phyloP scores from a whole-genome alignment of 306 rosid genomes.

The Castanea sativa region DNA sequence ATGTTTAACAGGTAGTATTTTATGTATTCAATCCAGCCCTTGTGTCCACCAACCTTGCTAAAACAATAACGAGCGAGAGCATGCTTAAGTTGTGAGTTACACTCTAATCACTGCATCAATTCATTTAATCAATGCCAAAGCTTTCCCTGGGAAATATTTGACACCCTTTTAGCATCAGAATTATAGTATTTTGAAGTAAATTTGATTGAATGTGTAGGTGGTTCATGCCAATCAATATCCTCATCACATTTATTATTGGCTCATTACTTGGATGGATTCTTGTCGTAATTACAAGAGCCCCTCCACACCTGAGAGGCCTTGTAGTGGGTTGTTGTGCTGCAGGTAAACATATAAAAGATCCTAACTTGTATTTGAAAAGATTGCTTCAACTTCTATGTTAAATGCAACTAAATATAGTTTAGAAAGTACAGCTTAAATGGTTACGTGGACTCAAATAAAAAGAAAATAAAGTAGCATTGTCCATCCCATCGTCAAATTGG shows the following conservation, averaged over 20 bases:
- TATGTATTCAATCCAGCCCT: constrained; percentile 56
- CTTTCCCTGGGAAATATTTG: neutral
- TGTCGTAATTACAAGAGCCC: constrained; percentile 42
- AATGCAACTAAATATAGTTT: neutral
- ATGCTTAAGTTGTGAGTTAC: constrained; percentile 44
- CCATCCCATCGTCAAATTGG: neutral
- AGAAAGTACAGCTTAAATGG: no score
- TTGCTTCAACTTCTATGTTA: neutral
- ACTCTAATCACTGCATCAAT: neutral
- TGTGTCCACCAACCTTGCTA: constrained; percentile 37
- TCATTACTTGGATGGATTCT: constrained; percentile 50
- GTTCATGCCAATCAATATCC: constrained; percentile 56
- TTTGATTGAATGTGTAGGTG: constrained; percentile 29
- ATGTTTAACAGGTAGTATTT: constrained; percentile 39
- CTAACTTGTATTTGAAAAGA: neutral
- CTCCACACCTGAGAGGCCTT: constrained; percentile 50
- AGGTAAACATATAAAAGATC: constrained; percentile 20
- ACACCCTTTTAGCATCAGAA: neutral
- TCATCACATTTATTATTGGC: constrained; percentile 47
- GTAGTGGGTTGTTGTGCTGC: constrained; percentile 59
- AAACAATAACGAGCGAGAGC: constrained; percentile 43
- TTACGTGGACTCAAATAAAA: no score
- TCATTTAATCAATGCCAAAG: neutral
- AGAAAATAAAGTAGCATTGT: neutral
- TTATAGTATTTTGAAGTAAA: neutral